Conservation (phyloP, 768 basidiomycete genomes). For the Obba rivulosa region DNA sequence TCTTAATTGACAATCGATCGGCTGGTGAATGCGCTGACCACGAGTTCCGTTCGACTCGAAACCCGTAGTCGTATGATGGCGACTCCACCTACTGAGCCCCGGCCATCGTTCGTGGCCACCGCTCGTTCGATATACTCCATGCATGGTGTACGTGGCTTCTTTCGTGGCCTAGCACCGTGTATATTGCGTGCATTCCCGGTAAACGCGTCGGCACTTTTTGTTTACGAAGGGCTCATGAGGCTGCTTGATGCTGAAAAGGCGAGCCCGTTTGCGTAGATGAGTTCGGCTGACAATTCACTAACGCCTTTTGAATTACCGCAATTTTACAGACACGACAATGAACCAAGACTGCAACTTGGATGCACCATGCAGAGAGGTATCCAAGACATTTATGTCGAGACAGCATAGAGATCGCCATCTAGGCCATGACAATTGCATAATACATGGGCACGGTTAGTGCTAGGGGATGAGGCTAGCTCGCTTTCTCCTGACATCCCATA, state of each 20-base stretch:
- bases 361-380: too few relatives aligned
- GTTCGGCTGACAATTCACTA: too few relatives aligned
- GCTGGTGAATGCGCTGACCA: too few relatives aligned
- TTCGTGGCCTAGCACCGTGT: conserved; percentile 63
- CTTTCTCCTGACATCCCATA: conserved; percentile 7
- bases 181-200: conserved; percentile 72
- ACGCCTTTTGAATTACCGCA: too few relatives aligned
- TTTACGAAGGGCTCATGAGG: conserved; percentile 72
- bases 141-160: conserved; percentile 53
- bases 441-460: too few relatives aligned
- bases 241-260: conserved; percentile 64
- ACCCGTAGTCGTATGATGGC: conserved; percentile 71
- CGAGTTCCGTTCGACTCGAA: too few relatives aligned
- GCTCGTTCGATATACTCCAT: conserved; percentile 47
- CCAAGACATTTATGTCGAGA: background rate
- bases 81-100: conserved; percentile 31
- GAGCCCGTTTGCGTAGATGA: conserved; percentile 6
- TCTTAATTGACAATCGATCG: too few relatives aligned
- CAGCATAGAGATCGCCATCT: too few relatives aligned
- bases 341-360: conserved; percentile 1
- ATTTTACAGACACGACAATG: conserved; percentile 38
- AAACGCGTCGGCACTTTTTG: conserved; percentile 74
- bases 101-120: conserved; percentile 45
- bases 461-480: background rate
- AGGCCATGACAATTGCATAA: too few relatives aligned